A percentile compares a stretch with the other conserved stretches of the same genome.
These are phyloP conservation scores for Euphorbia celastroides DNA, from an alignment of 441 rosid genomes.

Conservation along the genomic window DNA sequence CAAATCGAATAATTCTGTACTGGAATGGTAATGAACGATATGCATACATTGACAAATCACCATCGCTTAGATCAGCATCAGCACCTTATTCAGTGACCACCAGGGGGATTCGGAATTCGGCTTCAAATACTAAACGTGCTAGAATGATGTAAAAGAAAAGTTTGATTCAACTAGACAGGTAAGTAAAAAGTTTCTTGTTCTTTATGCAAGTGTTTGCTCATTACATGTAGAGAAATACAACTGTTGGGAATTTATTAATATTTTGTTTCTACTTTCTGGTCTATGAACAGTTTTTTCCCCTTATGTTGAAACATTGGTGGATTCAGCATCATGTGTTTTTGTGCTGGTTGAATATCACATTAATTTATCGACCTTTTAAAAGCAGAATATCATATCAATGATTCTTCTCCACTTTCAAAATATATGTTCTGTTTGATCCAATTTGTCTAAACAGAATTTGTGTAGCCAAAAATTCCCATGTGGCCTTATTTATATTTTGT, in stretches of 20 bases:
- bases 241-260: neutral
- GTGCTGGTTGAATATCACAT: neutral
- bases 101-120: constrained; percentile 66
- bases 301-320: neutral
- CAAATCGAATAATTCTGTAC: constrained; percentile 71
- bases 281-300: neutral
- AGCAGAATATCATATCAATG: neutral
- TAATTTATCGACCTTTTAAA: neutral
- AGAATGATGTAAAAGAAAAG: constrained; percentile 43
- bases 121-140: constrained; percentile 49
- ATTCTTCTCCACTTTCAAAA: constrained; percentile 2
- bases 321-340: neutral
- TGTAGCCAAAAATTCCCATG: neutral
- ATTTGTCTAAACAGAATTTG: neutral
- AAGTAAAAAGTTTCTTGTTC: neutral
- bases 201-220: neutral
- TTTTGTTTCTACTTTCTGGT: neutral
- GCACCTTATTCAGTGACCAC: constrained; percentile 68
- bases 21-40: constrained; percentile 82
- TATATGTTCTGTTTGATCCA: neutral
- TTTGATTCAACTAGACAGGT: neutral
- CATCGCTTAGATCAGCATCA: constrained; percentile 72
- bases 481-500: neutral
- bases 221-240: neutral
- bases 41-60: constrained; percentile 84